Percentiles rank a stretch among this genome's conserved stretches.
These are phyloP conservation scores for Kodamaea neixiangensis DNA, from an alignment of 805 yeast genomes.

Conservation along the genomic window DNA sequence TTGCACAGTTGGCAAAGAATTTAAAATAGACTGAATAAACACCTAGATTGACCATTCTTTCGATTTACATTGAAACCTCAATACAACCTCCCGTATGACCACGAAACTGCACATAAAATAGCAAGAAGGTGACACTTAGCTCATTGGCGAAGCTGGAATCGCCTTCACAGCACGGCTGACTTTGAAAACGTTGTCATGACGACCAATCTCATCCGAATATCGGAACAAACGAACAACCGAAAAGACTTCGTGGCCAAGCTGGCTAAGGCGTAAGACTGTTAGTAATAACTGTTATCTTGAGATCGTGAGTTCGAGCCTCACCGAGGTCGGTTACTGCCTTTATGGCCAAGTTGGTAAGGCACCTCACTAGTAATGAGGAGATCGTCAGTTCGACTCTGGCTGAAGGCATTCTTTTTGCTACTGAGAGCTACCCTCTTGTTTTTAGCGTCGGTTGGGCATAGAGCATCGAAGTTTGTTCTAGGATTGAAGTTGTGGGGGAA, in stretches of 20 bases:
- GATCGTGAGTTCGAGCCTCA: conserved; percentile 31
- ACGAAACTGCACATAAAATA: too few species aligned
- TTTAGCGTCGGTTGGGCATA: too few species aligned
- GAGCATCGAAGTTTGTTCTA: too few species aligned
- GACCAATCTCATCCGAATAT: background rate
- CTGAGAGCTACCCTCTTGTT: background rate
- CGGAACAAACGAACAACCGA: background rate
- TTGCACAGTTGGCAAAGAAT: background rate
- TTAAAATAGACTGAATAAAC: too few species aligned
- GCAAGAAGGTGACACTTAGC: too few species aligned
- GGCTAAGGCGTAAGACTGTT: conserved; percentile 33
- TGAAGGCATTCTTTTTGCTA: conserved; percentile 16
- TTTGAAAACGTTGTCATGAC: too few species aligned
- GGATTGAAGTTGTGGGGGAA: too few species aligned
- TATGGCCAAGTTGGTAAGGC: conserved; percentile 21
- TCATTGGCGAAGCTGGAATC: too few species aligned
- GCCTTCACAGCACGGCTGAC: too few species aligned
- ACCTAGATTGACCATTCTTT: too few species aligned
- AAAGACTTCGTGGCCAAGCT: conserved; percentile 32
- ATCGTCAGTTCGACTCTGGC: conserved; percentile 22
- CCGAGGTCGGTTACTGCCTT: conserved; percentile 10
- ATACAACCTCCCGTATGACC: too few species aligned
- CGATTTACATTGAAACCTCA: too few species aligned
- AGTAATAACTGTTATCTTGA: conserved; percentile 17
- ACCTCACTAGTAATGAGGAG: conserved; percentile 22